phyloP scores from a whole-genome alignment of 2,329 filamentous ascomycete genomes.

The Cytospora mali region DNA sequence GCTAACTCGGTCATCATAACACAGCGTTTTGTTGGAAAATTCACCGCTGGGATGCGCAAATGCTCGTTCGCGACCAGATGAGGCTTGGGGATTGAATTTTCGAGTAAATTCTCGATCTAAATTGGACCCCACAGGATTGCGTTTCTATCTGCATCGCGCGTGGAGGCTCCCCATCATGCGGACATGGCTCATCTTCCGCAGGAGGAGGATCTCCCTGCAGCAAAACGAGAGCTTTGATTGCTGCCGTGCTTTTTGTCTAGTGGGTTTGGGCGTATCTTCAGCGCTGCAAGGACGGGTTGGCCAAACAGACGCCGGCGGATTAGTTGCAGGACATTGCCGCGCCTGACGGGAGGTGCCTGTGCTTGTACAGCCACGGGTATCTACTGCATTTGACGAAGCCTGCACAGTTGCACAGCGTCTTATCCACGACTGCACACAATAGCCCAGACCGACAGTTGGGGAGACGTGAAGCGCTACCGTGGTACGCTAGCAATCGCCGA shows the following conservation, averaged over 20 bases:
- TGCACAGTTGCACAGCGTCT: not conserved
- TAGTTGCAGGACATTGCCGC: conserved; percentile 6
- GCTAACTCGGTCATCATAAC: not conserved
- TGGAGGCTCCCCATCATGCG: conserved; percentile 6
- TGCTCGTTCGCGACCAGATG: not conserved
- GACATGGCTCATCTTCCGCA: conserved; percentile 5
- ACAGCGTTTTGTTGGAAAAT: not conserved
- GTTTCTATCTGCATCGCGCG: not conserved
- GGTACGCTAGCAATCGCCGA: not conserved
- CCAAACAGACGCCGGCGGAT: conserved; percentile 7
- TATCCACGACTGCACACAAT: not conserved
- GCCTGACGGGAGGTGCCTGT: not conserved
- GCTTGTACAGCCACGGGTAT: not conserved
- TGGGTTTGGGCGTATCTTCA: not conserved
- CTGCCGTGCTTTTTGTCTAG: not conserved
- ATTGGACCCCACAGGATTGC: conserved; percentile 5
- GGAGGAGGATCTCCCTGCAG: conserved; percentile 2
- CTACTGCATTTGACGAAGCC: not conserved
- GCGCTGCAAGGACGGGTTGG: conserved; percentile 1
- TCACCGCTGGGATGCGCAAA: conserved; percentile 4
- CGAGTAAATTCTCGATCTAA: not conserved
- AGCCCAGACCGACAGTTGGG: not conserved
- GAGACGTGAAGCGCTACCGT: not conserved
- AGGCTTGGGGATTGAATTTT: not conserved
- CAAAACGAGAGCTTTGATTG: not conserved